Evolutionary conservation across 352 stramenopile genomes (phyloP), one percentile per base, ranked within the genome.

Genomic region (Phytophthora rubi): DNA sequence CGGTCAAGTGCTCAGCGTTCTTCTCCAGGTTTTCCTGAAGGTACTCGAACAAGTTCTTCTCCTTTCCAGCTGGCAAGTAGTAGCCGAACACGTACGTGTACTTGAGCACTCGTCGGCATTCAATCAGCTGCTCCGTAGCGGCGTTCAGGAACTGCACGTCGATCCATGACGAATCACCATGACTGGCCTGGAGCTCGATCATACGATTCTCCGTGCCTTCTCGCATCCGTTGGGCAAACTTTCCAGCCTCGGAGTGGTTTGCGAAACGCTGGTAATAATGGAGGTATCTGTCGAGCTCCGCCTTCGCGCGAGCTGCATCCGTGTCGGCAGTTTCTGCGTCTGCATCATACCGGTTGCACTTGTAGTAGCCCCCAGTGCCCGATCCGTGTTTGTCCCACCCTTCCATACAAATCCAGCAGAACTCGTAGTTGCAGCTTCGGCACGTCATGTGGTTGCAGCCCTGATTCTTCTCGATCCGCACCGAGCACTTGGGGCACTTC

Each of bases 361-460:
- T 99, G 85, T 99, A 99, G 85, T 99, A 99, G 12, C 98, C 98
- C 35, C 98, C 97, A 6, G 96, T 99, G 47, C 93, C 97, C 2
- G 97, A 94, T 9, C 97, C 97, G 70, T 99, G 97, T 51, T 98
- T 95, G n/a, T 80, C 74, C 97, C 97, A 99, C 51, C 92, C 79
- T 53, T 97, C 94, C 90, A 98, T 98, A 79, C 97, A 99, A 64
- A 94, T 96, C 83, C 98, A 99, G 79, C 98, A 99, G 76, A 99
- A 99, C 70, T 99, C 97, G 77, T 97, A 92, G 42, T 75, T 88
- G 70, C 89, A 96, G 65, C 86, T 93, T 70, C 86, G 87, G 76
- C 97, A 99, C 23, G 91, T 98, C 95, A 99, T 99, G 89, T 99
- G 98, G 81, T 99, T 99, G 83, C 98, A 99, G 23, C 98, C 98